phyloP scores from a whole-genome alignment of 129 eudicot genomes.

The Rutidosis leptorrhynchoides region DNA sequence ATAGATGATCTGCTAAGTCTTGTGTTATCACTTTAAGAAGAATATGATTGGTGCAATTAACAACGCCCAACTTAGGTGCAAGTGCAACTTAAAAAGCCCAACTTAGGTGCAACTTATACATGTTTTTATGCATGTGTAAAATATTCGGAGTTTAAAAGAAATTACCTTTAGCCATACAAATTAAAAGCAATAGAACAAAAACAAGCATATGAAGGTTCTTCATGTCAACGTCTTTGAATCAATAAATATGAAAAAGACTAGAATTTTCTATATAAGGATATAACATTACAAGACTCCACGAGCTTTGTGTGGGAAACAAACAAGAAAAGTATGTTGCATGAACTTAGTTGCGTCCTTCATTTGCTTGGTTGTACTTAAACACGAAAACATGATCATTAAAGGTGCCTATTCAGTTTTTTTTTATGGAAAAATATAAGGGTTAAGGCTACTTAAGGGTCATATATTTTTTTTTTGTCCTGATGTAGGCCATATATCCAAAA shows the following conservation, averaged over 20 bases:
- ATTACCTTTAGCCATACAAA: constrained; percentile 8
- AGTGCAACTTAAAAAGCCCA: too few relatives aligned
- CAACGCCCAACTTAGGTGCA: too few relatives aligned
- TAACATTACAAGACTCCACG: not conserved
- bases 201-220: not conserved
- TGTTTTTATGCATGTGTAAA: not conserved
- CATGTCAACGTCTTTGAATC: constrained; percentile 2
- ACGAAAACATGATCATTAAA: too few relatives aligned
- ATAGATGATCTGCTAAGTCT: not conserved
- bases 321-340: not conserved
- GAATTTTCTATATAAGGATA: not conserved
- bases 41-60: too few relatives aligned
- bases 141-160: not conserved
- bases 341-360: not conserved
- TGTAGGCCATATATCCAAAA: too few relatives aligned
- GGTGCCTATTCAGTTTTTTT: too few relatives aligned
- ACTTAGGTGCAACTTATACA: too few relatives aligned
- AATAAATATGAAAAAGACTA: not conserved
- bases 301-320: not conserved
- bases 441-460: too few relatives aligned
- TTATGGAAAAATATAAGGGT: too few relatives aligned
- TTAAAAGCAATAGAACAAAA: not conserved
- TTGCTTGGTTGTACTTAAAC: too few relatives aligned
- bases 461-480: too few relatives aligned
- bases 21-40: not conserved